These are phyloP conservation scores for Lanzia echinophila DNA, from an alignment of 2,329 filamentous ascomycete species.

Conservation along the genomic window DNA sequence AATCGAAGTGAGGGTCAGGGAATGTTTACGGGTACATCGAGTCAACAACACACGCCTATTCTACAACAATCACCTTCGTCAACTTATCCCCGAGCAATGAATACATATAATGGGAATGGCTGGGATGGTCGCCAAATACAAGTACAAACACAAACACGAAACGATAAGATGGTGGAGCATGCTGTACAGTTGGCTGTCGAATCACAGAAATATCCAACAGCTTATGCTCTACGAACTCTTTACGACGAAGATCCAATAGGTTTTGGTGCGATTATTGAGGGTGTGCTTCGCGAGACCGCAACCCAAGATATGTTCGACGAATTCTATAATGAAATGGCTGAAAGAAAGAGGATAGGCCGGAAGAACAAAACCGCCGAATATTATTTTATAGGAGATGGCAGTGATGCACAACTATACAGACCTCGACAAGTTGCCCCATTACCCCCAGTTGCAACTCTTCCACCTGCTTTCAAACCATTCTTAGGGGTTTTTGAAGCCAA, in stretches of 20 bases:
- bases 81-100: slow-evolving; percentile 2
- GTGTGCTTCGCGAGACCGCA: slow-evolving; percentile 49
- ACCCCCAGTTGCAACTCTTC: background rate
- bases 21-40: background rate
- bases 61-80: slow-evolving; percentile 5
- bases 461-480: background rate
- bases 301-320: slow-evolving; percentile 43
- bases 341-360: slow-evolving; percentile 52
- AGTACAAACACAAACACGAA: slow-evolving; percentile 25
- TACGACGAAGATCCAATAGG: slow-evolving; percentile 52
- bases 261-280: slow-evolving; percentile 48
- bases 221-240: slow-evolving; percentile 52
- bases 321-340: slow-evolving; percentile 44
- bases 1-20: slow-evolving; percentile 7
- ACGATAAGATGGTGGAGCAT: slow-evolving; percentile 46
- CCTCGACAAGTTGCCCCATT: slow-evolving; percentile 6
- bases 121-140: slow-evolving; percentile 16
- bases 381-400: slow-evolving; percentile 42
- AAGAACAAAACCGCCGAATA: slow-evolving; percentile 44
- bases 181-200: slow-evolving; percentile 54
- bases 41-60: slow-evolving; percentile 2
- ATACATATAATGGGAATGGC: slow-evolving; percentile 9
- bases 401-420: slow-evolving; percentile 19
- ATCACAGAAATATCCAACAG: slow-evolving; percentile 53
- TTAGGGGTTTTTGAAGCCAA: slow-evolving; percentile 11